phyloP scores from a whole-genome alignment of 257 asterid species.

The Penstemon newberryi region DNA sequence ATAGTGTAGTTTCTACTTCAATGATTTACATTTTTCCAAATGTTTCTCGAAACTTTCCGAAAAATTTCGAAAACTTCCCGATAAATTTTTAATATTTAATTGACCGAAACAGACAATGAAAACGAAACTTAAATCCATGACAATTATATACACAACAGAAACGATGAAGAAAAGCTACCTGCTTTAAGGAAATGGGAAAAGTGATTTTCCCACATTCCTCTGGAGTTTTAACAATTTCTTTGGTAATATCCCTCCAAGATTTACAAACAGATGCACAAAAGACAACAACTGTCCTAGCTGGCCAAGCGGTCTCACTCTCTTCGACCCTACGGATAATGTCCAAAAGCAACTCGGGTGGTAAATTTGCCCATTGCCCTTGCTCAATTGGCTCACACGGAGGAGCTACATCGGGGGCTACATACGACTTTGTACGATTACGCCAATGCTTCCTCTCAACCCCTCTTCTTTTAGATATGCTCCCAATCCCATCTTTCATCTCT shows the following conservation, averaged over 20 bases:
- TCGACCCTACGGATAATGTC: slow-evolving; percentile 82
- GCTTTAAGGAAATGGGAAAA: slow-evolving; percentile 80
- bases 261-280: slow-evolving; percentile 85
- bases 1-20: too few species aligned
- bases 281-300: slow-evolving; percentile 74
- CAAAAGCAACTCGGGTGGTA: slow-evolving; percentile 79
- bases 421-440: neutral
- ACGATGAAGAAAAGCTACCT: slow-evolving; percentile 33
- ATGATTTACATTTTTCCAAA: too few species aligned
- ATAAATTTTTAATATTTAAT: too few species aligned
- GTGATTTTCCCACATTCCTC: slow-evolving; percentile 69
- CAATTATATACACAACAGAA: too few species aligned
- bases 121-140: too few species aligned
- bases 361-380: slow-evolving; percentile 86
- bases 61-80: too few species aligned
- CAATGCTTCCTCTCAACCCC: slow-evolving; percentile 31
- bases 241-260: slow-evolving; percentile 87
- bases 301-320: slow-evolving; percentile 81
- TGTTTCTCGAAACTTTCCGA: too few species aligned
- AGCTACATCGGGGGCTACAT: too few species aligned
- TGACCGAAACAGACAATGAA: too few species aligned
- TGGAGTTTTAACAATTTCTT: slow-evolving; percentile 67
- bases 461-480: slow-evolving; percentile 30
- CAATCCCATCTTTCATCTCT: slow-evolving; percentile 37
- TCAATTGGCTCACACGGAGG: neutral